Percentiles rank a stretch among this genome's conserved stretches.
Evolutionary conservation across 805 yeast genomes (phyloP).

Genomic region (Candida glaebosa): DNA sequence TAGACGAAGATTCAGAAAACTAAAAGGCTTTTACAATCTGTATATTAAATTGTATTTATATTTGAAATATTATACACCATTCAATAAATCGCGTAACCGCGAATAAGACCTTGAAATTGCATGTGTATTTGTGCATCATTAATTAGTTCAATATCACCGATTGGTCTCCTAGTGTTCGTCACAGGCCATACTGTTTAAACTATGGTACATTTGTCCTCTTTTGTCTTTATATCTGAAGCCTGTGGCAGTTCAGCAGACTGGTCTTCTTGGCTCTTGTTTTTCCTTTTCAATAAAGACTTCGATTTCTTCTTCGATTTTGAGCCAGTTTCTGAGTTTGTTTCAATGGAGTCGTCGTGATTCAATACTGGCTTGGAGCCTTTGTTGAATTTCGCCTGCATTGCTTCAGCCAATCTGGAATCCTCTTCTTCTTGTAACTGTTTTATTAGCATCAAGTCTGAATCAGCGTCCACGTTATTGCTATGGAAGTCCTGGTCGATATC

Average conservation of each 20-base stretch:
- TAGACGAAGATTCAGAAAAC: not conserved
- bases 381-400: conserved; percentile 35
- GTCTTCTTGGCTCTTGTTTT: not conserved
- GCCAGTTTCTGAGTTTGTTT: not conserved
- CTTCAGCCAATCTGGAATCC: conserved; percentile 48
- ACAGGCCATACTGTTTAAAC: too few species aligned
- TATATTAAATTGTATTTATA: conserved; percentile 1
- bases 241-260: not conserved
- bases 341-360: conserved; percentile 1
- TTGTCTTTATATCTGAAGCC: not conserved
- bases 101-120: too few species aligned
- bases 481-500: conserved; percentile 16
- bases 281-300: not conserved
- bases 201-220: not conserved
- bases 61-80: not conserved
- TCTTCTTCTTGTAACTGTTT: conserved; percentile 56
- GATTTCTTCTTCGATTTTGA: not conserved
- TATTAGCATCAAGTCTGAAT: conserved; percentile 31
- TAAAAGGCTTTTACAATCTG: not conserved
- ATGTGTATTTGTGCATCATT: too few species aligned
- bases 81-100: too few species aligned
- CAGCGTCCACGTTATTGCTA: conserved; percentile 9
- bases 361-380: conserved; percentile 8
- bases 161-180: too few species aligned
- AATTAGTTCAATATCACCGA: too few species aligned